Conservation (phyloP, 306 rosid genomes). For the Cicer bijugum region DNA sequence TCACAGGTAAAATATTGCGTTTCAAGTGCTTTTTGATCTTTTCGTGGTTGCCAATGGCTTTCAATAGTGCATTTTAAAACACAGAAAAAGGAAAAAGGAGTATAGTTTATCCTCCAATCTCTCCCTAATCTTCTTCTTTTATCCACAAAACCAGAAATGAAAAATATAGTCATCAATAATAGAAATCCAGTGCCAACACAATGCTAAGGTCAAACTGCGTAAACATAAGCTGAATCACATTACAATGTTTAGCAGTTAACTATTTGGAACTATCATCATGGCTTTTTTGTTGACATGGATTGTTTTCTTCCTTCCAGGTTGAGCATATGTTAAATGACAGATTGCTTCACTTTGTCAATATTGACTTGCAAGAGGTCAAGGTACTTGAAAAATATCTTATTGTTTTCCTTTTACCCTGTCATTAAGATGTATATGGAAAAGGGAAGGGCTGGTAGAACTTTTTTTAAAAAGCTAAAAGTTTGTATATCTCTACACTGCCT, state of each 20-base stretch:
- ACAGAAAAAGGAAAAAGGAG: not conserved
- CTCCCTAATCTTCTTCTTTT: not conserved
- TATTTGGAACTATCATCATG: slow-evolving; percentile 30
- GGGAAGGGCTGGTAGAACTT: slow-evolving; percentile 10
- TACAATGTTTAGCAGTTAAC: slow-evolving; percentile 28
- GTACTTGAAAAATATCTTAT: slow-evolving; percentile 47
- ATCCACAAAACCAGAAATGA: not conserved
- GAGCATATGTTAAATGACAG: slow-evolving; percentile 99
- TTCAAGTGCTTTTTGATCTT: slow-evolving; percentile 30
- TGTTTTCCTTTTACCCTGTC: slow-evolving; percentile 19
- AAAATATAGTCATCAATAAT: not conserved
- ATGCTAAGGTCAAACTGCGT: not conserved
- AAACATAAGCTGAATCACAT: slow-evolving; percentile 8
- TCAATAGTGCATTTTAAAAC: slow-evolving; percentile 34
- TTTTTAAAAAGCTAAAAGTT: not conserved
- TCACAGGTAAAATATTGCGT: slow-evolving; percentile 73
- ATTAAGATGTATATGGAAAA: slow-evolving; percentile 18
- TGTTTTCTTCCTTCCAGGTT: slow-evolving; percentile 62
- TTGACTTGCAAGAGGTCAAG: slow-evolving; percentile 98
- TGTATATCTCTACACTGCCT: slow-evolving; percentile 21
- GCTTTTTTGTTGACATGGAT: slow-evolving; percentile 46
- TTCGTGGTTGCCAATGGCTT: slow-evolving; percentile 31
- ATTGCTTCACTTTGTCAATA: slow-evolving; percentile 88
- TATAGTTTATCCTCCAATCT: not conserved
- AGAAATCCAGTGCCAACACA: slow-evolving; percentile 29